phyloP scores from a whole-genome alignment of 1,139 yeast species.

The Nakaseomyces delphensis region DNA sequence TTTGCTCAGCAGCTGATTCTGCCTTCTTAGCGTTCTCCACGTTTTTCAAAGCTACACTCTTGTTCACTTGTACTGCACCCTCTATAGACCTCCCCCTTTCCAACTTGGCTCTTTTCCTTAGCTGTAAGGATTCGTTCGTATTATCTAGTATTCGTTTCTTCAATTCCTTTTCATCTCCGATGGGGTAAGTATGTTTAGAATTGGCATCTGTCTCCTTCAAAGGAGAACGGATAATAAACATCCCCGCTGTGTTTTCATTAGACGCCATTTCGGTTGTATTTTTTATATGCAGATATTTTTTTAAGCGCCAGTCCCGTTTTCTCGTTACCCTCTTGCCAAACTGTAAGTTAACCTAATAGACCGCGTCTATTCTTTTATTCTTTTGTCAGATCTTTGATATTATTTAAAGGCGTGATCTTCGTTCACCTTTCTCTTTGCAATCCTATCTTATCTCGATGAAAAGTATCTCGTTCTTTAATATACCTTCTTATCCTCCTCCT shows the following conservation, averaged over 20 bases:
- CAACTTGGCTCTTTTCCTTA: constrained; percentile 11
- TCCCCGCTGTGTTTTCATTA: not conserved
- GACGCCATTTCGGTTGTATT: too few species aligned
- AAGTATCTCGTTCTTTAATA: too few species aligned
- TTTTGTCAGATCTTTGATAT: too few species aligned
- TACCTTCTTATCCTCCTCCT: too few species aligned
- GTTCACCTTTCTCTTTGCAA: too few species aligned
- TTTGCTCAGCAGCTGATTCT: constrained; percentile 16
- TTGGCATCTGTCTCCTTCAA: constrained; percentile 30
- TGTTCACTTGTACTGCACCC: constrained; percentile 27
- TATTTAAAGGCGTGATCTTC: too few species aligned
- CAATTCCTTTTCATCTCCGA: constrained; percentile 5
- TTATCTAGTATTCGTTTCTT: constrained; percentile 10
- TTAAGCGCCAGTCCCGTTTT: not conserved
- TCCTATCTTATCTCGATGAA: too few species aligned
- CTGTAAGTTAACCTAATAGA: too few species aligned
- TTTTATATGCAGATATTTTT: not conserved
- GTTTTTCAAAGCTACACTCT: constrained; percentile 16
- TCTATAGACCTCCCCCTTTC: constrained; percentile 29
- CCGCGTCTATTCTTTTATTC: too few species aligned
- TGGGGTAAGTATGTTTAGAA: constrained; percentile 13
- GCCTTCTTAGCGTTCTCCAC: constrained; percentile 14
- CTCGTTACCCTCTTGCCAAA: too few species aligned
- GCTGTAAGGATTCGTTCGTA: constrained; percentile 6
- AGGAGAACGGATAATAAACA: constrained; percentile 18